Percentiles rank a stretch among this genome's conserved stretches.
phyloP scores from a whole-genome alignment of 495 filamentous ascomycete genomes.

The Copromyces sp. region DNA sequence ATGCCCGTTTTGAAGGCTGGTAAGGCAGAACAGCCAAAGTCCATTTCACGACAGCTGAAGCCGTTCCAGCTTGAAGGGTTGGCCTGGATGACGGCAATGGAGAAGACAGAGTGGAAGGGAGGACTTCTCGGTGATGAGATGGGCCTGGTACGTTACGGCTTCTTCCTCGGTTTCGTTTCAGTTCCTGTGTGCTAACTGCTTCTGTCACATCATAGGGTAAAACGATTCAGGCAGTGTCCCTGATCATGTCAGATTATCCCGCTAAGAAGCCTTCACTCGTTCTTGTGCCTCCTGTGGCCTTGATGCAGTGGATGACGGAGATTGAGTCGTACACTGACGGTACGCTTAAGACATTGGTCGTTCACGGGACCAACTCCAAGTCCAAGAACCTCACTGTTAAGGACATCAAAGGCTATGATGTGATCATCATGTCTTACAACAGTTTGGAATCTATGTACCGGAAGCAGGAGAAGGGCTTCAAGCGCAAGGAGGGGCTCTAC shows the following conservation, averaged over 20 bases:
- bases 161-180: background rate
- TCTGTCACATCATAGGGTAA: slow-evolving; percentile 46
- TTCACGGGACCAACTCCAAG: slow-evolving; percentile 77
- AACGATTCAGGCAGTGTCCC: slow-evolving; percentile 91
- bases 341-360: slow-evolving; percentile 77
- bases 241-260: slow-evolving; percentile 95
- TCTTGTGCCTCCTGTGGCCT: slow-evolving; percentile 83
- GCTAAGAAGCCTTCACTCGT: slow-evolving; percentile 74
- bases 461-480: slow-evolving; percentile 86
- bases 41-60: slow-evolving; percentile 74
- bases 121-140: slow-evolving; percentile 92
- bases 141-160: slow-evolving; percentile 49
- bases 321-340: slow-evolving; percentile 86
- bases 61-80: slow-evolving; percentile 89
- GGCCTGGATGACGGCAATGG: slow-evolving; percentile 87
- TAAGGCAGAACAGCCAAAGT: slow-evolving; percentile 61
- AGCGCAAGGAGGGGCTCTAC: slow-evolving; percentile 57
- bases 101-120: slow-evolving; percentile 73
- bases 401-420: slow-evolving; percentile 71
- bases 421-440: slow-evolving; percentile 96
- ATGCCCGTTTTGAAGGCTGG: slow-evolving; percentile 54
- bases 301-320: slow-evolving; percentile 96
- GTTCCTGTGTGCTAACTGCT: background rate
- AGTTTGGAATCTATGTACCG: slow-evolving; percentile 83
- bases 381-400: slow-evolving; percentile 61